A percentile compares a stretch with the other conserved stretches of the same genome.
These are phyloP conservation scores for Corylus heterophylla DNA, from an alignment of 306 rosid species.

Conservation along the genomic window DNA sequence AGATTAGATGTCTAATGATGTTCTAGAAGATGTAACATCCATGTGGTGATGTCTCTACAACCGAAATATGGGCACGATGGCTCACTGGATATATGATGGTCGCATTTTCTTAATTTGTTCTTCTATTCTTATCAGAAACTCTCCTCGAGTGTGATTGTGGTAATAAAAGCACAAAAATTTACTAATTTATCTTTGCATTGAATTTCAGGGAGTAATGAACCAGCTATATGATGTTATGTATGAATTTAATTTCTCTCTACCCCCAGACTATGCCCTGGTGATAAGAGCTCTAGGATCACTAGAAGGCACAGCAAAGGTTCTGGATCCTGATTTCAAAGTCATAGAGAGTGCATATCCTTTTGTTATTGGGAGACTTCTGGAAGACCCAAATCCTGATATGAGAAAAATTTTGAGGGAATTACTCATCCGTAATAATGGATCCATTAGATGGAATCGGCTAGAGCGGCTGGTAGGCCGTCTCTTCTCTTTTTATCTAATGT, in stretches of 20 bases:
- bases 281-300: constrained; percentile 92
- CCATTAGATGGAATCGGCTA: constrained; percentile 93
- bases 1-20: not conserved
- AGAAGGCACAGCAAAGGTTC: constrained; percentile 94
- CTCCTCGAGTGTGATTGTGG: not conserved
- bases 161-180: constrained; percentile 12
- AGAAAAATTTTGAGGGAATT: constrained; percentile 93
- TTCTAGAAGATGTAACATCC: not conserved
- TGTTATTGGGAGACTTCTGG: constrained; percentile 90
- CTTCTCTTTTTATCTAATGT: constrained; percentile 10
- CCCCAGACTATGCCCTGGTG: constrained; percentile 97
- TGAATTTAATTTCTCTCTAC: constrained; percentile 85
- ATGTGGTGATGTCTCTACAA: not conserved
- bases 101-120: not conserved
- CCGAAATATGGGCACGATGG: not conserved
- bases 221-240: constrained; percentile 84
- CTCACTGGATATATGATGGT: not conserved
- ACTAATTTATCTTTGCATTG: constrained; percentile 32
- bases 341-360: constrained; percentile 92
- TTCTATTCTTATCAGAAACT: constrained; percentile 10
- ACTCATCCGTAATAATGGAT: constrained; percentile 79
- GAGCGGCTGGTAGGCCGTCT: constrained; percentile 74
- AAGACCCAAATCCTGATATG: constrained; percentile 95
- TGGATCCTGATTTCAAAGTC: constrained; percentile 91
- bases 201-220: constrained; percentile 88